A percentile compares a stretch with the other conserved stretches of the same genome.
These are phyloP conservation scores for Euphorbia peplus DNA, from an alignment of 345 rosid genomes.

Conservation along the genomic window DNA sequence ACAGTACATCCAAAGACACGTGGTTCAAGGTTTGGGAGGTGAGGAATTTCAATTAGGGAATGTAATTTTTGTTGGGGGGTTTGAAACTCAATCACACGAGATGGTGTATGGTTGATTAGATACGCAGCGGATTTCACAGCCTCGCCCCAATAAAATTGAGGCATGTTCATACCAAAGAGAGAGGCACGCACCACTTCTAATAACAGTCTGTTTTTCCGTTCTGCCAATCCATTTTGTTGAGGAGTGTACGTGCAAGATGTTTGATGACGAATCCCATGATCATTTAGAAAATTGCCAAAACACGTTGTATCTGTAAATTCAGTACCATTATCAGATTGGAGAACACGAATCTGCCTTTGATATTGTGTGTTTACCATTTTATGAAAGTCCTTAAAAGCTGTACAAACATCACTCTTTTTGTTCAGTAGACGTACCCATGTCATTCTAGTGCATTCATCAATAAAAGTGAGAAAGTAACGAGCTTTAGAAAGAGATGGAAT, in stretches of 20 bases:
- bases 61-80: not conserved
- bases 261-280: not conserved
- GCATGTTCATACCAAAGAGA: conserved; percentile 10
- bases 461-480: conserved; percentile 1
- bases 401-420: not conserved
- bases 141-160: not conserved
- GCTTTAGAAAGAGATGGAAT: not conserved
- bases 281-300: not conserved
- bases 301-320: not conserved
- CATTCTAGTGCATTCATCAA: not conserved
- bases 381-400: not conserved
- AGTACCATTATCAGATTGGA: not conserved
- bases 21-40: not conserved
- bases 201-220: not conserved
- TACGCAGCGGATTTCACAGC: not conserved
- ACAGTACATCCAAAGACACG: not conserved
- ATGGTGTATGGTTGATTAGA: not conserved
- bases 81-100: not conserved
- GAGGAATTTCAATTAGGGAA: not conserved
- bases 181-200: not conserved
- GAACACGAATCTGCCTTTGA: not conserved
- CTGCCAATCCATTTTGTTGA: not conserved
- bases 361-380: not conserved
- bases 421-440: not conserved
- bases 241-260: not conserved